phyloP scores from a whole-genome alignment of 306 rosid species.

The Albizia julibrissin region DNA sequence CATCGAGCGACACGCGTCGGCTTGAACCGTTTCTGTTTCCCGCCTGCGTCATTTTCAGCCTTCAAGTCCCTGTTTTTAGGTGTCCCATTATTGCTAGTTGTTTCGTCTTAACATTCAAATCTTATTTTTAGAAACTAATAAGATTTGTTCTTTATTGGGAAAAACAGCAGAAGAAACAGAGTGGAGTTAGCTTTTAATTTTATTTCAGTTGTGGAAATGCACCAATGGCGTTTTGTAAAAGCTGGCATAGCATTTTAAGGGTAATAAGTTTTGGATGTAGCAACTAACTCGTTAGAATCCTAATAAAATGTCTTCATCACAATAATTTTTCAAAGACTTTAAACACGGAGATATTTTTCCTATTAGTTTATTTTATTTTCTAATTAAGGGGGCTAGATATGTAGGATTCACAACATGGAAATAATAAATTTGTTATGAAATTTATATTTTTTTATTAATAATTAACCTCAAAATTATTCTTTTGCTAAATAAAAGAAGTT shows the following conservation, averaged over 20 bases:
- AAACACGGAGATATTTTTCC: background rate
- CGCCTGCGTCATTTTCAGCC: background rate
- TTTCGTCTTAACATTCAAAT: background rate
- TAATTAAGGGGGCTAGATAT: background rate
- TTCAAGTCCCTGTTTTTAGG: background rate
- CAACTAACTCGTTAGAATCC: background rate
- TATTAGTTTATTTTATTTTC: background rate
- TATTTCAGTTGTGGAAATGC: background rate
- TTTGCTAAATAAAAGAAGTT: background rate
- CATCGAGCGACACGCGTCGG: background rate
- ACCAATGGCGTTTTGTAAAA: background rate
- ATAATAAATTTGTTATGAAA: background rate
- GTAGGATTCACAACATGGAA: no score
- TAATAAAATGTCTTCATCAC: background rate
- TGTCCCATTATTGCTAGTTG: background rate
- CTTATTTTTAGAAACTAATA: background rate
- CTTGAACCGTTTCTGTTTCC: background rate
- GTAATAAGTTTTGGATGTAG: background rate
- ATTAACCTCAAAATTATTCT: background rate
- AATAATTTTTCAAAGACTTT: background rate
- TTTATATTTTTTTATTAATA: background rate
- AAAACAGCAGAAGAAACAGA: background rate
- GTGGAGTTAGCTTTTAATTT: background rate
- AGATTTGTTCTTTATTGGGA: background rate
- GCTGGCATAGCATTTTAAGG: background rate